Conservation (phyloP, 2,329 filamentous ascomycete species). For the Botrytis deweyae region DNA sequence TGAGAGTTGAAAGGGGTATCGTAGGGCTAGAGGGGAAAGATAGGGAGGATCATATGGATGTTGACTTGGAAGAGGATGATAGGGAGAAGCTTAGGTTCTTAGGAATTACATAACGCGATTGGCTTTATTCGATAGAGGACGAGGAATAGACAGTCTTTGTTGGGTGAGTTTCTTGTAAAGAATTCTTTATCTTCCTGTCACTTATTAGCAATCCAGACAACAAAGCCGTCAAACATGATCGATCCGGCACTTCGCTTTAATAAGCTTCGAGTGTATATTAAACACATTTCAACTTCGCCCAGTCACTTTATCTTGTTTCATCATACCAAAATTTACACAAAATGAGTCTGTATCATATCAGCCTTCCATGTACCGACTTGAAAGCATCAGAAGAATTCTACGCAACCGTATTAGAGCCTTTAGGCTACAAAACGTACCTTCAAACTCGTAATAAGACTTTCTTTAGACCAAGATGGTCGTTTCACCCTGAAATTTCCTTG, state of each 20-base stretch:
- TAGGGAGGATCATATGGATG: conserved; percentile 27
- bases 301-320: background rate
- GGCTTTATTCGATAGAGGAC: too few species aligned
- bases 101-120: background rate
- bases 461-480: background rate
- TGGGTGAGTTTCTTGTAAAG: background rate
- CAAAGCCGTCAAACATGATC: background rate
- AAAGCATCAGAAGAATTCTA: background rate
- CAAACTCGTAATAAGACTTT: background rate
- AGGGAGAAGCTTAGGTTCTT: conserved; percentile 26
- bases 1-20: conserved; percentile 57
- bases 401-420: background rate
- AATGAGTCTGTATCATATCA: background rate
- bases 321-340: background rate
- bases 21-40: conserved; percentile 32
- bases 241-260: background rate
- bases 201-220: background rate
- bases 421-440: background rate
- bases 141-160: background rate
- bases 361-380: background rate
- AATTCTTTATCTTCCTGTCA: background rate
- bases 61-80: conserved; percentile 32
- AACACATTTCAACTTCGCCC: background rate
- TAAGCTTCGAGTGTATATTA: background rate
- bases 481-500: background rate